A percentile compares a stretch with the other conserved stretches of the same genome.
Evolutionary conservation across 202 grass and related monocot species (phyloP).

Genomic region (Eragrostis tef): DNA sequence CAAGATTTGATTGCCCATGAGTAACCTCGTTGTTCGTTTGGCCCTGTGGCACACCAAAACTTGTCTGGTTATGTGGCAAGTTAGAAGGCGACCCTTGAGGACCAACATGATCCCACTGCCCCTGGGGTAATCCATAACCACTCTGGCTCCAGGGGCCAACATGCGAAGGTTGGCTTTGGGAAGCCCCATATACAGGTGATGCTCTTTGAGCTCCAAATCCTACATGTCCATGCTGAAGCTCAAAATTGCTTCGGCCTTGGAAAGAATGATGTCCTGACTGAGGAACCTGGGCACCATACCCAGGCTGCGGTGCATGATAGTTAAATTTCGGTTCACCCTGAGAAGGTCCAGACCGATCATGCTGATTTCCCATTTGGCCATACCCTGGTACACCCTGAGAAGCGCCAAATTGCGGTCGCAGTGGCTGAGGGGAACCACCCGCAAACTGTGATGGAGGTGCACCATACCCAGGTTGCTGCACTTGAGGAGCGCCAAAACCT

Average conservation of each 20-base stretch:
- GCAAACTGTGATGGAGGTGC: not conserved
- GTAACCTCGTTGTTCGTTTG: constrained; percentile 32
- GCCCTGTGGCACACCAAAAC: constrained; percentile 34
- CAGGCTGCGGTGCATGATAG: constrained; percentile 22
- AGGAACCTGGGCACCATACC: constrained; percentile 42
- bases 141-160: constrained; percentile 25
- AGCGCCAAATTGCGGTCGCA: constrained; percentile 11
- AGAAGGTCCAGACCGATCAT: constrained; percentile 29
- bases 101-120: not conserved
- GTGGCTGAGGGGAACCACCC: constrained; percentile 18
- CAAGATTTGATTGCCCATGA: constrained; percentile 34
- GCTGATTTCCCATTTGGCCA: constrained; percentile 9
- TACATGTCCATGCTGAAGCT: constrained; percentile 39
- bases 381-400: constrained; percentile 12
- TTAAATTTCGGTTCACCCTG: constrained; percentile 30
- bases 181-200: constrained; percentile 43
- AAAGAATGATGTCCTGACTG: constrained; percentile 34
- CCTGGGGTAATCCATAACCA: constrained; percentile 34
- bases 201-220: constrained; percentile 34
- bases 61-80: constrained; percentile 15
- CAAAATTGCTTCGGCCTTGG: constrained; percentile 37
- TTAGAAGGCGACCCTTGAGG: constrained; percentile 1
- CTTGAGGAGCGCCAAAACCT: constrained; percentile 38
- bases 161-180: constrained; percentile 41
- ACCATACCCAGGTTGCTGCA: constrained; percentile 44